Percentiles rank a stretch among this genome's conserved stretches.
Evolutionary conservation across 2,329 filamentous ascomycete genomes (phyloP).

Genomic region (Trichoderma pleuroti): DNA sequence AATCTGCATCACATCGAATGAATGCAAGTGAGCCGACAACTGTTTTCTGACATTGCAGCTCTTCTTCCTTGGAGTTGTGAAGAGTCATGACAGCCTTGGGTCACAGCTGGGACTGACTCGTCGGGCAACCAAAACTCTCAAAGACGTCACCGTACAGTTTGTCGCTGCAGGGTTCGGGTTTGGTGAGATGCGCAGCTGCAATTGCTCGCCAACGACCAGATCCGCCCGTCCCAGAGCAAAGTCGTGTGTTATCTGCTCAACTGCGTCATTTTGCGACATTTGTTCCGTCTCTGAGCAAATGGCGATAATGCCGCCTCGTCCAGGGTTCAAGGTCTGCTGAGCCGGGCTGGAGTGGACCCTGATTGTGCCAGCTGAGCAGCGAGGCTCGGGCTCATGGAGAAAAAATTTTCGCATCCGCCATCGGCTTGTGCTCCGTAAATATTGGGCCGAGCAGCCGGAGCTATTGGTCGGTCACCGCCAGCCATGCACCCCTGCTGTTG

Average conservation of each 20-base stretch:
- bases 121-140: background rate
- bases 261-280: constrained; percentile 3
- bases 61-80: background rate
- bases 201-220: background rate
- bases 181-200: too few species aligned
- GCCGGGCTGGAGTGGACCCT: background rate
- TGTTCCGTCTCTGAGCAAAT: background rate
- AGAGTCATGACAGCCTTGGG: background rate
- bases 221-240: background rate
- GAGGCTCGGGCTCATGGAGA: constrained; percentile 8
- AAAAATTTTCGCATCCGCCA: constrained; percentile 17
- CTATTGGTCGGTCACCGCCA: constrained; percentile 9
- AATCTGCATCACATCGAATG: background rate
- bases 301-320: background rate
- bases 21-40: background rate
- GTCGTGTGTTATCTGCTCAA: background rate
- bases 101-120: background rate
- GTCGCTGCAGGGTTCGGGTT: background rate
- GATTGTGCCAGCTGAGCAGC: constrained; percentile 12
- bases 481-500: background rate
- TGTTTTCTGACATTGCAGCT: background rate
- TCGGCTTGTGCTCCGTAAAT: background rate
- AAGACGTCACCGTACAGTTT: background rate
- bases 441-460: constrained; percentile 5
- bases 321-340: background rate